Percentiles rank a stretch among this genome's conserved stretches.
Conservation (phyloP, 352 stramenopile species). For the Phytophthora pini region DNA sequence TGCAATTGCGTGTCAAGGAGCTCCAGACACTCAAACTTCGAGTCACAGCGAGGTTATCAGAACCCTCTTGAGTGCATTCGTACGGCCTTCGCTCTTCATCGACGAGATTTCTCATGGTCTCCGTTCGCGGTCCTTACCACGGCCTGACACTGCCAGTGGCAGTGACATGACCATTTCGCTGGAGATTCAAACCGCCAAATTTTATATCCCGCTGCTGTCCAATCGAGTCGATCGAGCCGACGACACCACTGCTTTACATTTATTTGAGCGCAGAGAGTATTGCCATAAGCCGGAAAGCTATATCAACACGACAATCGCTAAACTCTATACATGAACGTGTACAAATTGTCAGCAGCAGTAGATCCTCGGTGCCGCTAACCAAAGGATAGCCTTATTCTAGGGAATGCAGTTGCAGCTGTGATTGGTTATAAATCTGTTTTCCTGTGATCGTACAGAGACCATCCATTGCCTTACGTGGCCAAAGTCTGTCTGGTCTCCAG, state of each 20-base stretch:
- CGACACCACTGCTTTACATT: conserved; percentile 10
- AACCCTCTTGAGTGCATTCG: not conserved
- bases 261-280: not conserved
- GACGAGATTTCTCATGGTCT: conserved; percentile 1
- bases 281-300: not conserved
- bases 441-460: conserved; percentile 7
- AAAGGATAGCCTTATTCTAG: no score
- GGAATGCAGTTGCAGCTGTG: no score
- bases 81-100: not conserved
- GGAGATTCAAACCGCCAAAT: conserved; percentile 15
- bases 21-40: no score
- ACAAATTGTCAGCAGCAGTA: not conserved
- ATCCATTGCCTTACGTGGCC: conserved; percentile 11
- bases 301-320: conserved; percentile 2
- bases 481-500: not conserved
- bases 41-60: not conserved
- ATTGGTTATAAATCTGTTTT: conserved; percentile 11
- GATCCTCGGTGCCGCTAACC: no score
- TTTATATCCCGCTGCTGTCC: conserved; percentile 20
- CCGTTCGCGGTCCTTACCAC: not conserved
- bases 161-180: conserved; percentile 14
- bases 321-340: conserved; percentile 5
- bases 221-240: conserved; percentile 8
- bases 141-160: not conserved
- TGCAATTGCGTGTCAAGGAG: not conserved